Evolutionary conservation across 352 stramenopile genomes (phyloP).

Genomic region (Pythium dissimile): DNA sequence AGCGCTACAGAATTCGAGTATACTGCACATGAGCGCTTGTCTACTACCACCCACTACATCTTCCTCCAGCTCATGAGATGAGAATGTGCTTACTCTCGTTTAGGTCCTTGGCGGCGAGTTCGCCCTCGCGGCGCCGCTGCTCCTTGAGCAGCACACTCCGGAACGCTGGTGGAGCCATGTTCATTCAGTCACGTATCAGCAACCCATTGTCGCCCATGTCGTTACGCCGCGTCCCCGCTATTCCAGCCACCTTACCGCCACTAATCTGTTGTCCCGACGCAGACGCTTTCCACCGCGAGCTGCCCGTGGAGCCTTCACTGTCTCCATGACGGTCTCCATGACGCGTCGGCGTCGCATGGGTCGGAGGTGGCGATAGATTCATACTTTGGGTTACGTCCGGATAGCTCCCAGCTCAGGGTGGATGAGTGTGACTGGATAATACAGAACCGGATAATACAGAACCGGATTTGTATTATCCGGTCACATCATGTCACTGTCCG

Average conservation of each 20-base stretch:
- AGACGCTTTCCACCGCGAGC: constrained; percentile 9
- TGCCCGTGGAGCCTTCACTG: not conserved
- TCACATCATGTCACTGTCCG: not conserved
- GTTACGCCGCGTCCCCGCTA: too few relatives aligned
- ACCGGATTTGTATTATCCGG: too few relatives aligned
- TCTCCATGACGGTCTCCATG: not conserved
- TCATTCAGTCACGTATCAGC: too few relatives aligned
- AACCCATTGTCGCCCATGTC: not conserved
- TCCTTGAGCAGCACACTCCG: constrained; percentile 49
- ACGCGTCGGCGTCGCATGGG: not conserved
- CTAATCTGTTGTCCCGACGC: constrained; percentile 7
- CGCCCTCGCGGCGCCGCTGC: constrained; percentile 47
- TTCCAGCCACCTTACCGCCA: too few relatives aligned
- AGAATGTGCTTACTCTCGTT: constrained; percentile 52
- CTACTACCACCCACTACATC: not conserved
- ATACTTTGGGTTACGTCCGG: too few relatives aligned
- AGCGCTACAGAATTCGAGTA: constrained; percentile 24
- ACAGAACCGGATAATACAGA: too few relatives aligned
- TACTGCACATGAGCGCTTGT: not conserved
- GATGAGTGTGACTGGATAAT: too few relatives aligned
- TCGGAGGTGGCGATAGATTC: too few relatives aligned
- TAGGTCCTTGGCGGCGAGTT: constrained; percentile 39
- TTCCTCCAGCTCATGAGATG: too few relatives aligned
- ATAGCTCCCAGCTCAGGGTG: too few relatives aligned
- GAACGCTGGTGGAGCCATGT: too few relatives aligned